Evolutionary conservation across 1,139 yeast species (phyloP).

Genomic region (Candida sp.): DNA sequence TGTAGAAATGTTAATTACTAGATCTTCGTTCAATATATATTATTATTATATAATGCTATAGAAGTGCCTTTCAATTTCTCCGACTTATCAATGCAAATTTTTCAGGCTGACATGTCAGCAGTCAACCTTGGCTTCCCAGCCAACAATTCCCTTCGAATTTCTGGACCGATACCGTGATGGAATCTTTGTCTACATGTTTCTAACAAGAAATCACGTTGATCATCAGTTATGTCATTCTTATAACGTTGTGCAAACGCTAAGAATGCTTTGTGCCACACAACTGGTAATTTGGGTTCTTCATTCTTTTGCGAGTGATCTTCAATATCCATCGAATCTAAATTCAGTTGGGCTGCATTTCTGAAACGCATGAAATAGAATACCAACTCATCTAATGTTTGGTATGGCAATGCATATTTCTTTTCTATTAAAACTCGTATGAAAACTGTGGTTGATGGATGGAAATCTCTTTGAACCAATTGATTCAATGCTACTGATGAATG

Average conservation of each 20-base stretch:
- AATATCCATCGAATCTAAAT: conserved; percentile 22
- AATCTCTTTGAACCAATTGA: conserved; percentile 79
- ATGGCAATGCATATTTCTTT: conserved; percentile 95
- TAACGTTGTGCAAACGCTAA: conserved; percentile 93
- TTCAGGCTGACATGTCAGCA: background rate
- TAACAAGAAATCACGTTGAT: conserved; percentile 89
- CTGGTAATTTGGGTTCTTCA: conserved; percentile 73
- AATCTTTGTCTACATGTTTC: conserved; percentile 90
- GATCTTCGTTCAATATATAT: background rate
- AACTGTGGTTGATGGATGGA: conserved; percentile 84
- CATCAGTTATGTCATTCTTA: conserved; percentile 95
- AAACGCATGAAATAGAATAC: conserved; percentile 96
- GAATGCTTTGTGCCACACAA: conserved; percentile 97
- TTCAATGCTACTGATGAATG: conserved; percentile 96
- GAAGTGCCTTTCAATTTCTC: background rate
- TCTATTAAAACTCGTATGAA: conserved; percentile 87
- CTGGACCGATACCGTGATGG: conserved; percentile 89
- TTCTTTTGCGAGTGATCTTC: conserved; percentile 32
- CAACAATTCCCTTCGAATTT: conserved; percentile 85
- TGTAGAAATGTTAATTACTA: conserved; percentile 6
- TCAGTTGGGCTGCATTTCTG: conserved; percentile 48
- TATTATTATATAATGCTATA: too few species aligned
- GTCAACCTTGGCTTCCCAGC: conserved; percentile 64
- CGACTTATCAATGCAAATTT: background rate
- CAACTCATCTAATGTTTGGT: conserved; percentile 90